A percentile compares a stretch with the other conserved stretches of the same genome.
Evolutionary conservation across 1,284 basidiomycete species (phyloP).

Genomic region (Microbotryum saponariae): DNA sequence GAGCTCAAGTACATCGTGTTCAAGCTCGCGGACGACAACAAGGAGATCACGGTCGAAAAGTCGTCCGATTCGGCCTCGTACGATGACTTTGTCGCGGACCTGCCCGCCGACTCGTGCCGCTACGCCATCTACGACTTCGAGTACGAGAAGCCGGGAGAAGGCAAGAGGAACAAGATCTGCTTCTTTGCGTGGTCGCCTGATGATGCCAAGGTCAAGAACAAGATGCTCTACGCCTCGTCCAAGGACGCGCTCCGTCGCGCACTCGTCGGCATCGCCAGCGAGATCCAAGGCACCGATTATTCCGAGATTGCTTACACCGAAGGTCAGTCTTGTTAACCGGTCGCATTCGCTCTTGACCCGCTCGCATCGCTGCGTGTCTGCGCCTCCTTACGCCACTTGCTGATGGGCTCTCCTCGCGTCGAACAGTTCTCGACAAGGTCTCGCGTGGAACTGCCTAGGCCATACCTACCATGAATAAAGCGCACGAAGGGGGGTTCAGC

Average conservation of each 20-base stretch:
- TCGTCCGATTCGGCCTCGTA: conserved; percentile 51
- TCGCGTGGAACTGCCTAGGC: conserved; percentile 27
- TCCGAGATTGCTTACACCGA: conserved; percentile 68
- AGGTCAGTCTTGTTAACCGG: conserved; percentile 51
- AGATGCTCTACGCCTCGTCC: conserved; percentile 93
- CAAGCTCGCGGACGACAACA: conserved; percentile 55
- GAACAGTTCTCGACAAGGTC: conserved; percentile 38
- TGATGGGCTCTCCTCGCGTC: neutral
- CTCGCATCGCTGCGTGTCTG: neutral
- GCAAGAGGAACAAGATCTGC: conserved; percentile 81
- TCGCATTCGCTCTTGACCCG: neutral
- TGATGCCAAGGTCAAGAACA: conserved; percentile 73
- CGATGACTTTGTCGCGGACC: conserved; percentile 65
- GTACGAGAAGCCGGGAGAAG: conserved; percentile 66
- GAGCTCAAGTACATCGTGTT: conserved; percentile 80
- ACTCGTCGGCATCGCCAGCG: conserved; percentile 62
- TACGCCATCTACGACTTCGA: conserved; percentile 93
- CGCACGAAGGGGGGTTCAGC: no score
- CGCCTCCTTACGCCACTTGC: neutral
- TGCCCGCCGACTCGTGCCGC: conserved; percentile 69
- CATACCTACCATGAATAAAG: no score
- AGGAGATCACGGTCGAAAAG: conserved; percentile 70
- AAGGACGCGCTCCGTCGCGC: conserved; percentile 71
- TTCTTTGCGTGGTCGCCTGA: conserved; percentile 88
- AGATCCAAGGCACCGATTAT: conserved; percentile 82